Base-by-base conservation (phyloP, 352 stramenopile genomes). In the Phytophthora cactorum region DNA sequence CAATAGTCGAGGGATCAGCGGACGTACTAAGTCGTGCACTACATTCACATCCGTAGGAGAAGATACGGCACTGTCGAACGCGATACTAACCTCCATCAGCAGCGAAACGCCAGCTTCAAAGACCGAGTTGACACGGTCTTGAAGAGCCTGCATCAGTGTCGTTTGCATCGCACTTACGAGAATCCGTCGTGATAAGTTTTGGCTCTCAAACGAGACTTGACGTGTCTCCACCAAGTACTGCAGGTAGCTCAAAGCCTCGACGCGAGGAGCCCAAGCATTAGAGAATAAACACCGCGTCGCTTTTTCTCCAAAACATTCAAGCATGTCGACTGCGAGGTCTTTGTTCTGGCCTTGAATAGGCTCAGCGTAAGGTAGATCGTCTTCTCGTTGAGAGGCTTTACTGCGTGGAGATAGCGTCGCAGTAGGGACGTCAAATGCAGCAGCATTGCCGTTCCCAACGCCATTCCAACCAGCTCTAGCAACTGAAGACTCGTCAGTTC, bases 341-440 rank as follows among this genome's bases (percentile, higher is more conserved):
- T 84, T 85, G 58, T 89, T 78, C 50, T 84, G 76, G 0, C 84
- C 86, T 66, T 85, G 75, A 58, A 93, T 75, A 0, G 88, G 85
- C 36, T 95, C 86, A 7, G 88, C 88, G 54, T 95, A 95, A 1
- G 88, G 88, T 0, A 93, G 59, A 32, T 93, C 88, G 32, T 92
- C 81, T 70, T 95, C 83, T 36, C 78, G 78, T 50, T 90, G 84
- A 0, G 75, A 77, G 1, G 68, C 81, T 67, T 90, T 91, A 59
- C 60, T 82, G 0, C 72, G 78, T 11, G 77, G 78, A 2, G 82
- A 85, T 27, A 70, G 55, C 2, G 39, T 49, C 1, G 50, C 63
- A 2, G 50, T 66, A 4, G 69, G 56, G 9, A 72, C 59, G 5
- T 76, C 73, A 56, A 84, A 80, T 12, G 53, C 12, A 11, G 25